phyloP scores from a whole-genome alignment of 768 basidiomycete species.

The Auricularia sp. region DNA sequence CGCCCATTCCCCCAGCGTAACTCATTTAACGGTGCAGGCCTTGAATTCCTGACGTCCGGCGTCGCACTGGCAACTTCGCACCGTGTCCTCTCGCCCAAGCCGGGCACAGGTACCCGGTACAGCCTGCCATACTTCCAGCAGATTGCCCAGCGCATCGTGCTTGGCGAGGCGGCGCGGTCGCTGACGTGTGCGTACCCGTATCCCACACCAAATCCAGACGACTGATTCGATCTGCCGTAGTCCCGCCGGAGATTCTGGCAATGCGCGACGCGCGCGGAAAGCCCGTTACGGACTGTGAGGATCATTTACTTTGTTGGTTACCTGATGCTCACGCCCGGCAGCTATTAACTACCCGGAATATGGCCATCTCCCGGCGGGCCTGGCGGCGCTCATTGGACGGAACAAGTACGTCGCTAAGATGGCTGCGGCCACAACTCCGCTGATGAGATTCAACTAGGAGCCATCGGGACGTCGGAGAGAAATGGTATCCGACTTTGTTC shows the following conservation, averaged over 20 bases:
- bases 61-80: slow-evolving; percentile 75
- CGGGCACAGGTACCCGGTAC: slow-evolving; percentile 52
- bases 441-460: slow-evolving; percentile 41
- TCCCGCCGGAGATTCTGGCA: slow-evolving; percentile 54
- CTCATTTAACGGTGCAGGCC: slow-evolving; percentile 30
- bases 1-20: background rate
- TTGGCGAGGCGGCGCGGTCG: slow-evolving; percentile 27
- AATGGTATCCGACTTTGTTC: slow-evolving; percentile 68
- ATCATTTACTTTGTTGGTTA: too few species aligned
- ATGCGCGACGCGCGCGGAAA: slow-evolving; percentile 49
- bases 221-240: slow-evolving; percentile 21
- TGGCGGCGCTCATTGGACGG: slow-evolving; percentile 64
- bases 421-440: background rate
- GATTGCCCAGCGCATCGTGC: slow-evolving; percentile 45
- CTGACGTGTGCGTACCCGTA: background rate
- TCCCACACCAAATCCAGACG: background rate
- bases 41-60: slow-evolving; percentile 68
- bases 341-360: slow-evolving; percentile 77
- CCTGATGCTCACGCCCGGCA: slow-evolving; percentile 16
- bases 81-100: slow-evolving; percentile 58
- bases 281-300: slow-evolving; percentile 30
- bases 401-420: slow-evolving; percentile 47
- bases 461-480: slow-evolving; percentile 71
- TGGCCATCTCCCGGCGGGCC: slow-evolving; percentile 54
- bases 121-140: slow-evolving; percentile 83